Percentiles rank a stretch among this genome's conserved stretches.
phyloP scores from a whole-genome alignment of 257 asterid species.

The Cynanchum wilfordii region DNA sequence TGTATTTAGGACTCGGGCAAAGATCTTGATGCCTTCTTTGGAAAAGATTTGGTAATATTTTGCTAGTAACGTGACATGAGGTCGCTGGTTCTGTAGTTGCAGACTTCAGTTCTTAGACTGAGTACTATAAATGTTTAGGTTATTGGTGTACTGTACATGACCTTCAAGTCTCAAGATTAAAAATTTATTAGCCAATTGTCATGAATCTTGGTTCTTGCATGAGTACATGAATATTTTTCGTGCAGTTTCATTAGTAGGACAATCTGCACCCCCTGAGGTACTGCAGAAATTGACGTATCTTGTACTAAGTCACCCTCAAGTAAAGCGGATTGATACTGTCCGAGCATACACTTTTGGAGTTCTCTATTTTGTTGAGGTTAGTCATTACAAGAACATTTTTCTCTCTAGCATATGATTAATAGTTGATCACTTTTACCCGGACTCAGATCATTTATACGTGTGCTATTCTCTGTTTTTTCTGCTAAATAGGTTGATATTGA shows the following conservation, averaged over 20 bases:
- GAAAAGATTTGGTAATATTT: neutral
- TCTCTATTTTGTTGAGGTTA: constrained; percentile 85
- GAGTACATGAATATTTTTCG: constrained; percentile 7
- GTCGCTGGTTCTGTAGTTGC: neutral
- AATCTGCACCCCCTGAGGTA: constrained; percentile 77
- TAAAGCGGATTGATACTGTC: constrained; percentile 80
- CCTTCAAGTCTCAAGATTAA: neutral
- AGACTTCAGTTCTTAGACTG: neutral
- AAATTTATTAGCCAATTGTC: neutral
- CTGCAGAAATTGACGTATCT: constrained; percentile 79
- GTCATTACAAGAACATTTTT: constrained; percentile 7
- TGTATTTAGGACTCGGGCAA: neutral
- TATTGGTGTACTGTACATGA: neutral
- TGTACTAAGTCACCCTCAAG: constrained; percentile 69
- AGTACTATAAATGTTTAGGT: neutral
- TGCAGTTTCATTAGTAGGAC: constrained; percentile 78
- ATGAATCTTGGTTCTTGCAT: neutral
- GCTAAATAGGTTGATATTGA: constrained; percentile 69
- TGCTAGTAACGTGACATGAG: neutral
- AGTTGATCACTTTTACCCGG: neutral
- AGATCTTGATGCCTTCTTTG: neutral
- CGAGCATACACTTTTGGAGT: constrained; percentile 96
- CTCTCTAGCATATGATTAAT: neutral
- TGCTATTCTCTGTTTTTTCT: neutral
- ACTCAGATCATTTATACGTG: neutral